phyloP scores from a whole-genome alignment of 2,329 filamentous ascomycete genomes.

The Passalora sequoiae region DNA sequence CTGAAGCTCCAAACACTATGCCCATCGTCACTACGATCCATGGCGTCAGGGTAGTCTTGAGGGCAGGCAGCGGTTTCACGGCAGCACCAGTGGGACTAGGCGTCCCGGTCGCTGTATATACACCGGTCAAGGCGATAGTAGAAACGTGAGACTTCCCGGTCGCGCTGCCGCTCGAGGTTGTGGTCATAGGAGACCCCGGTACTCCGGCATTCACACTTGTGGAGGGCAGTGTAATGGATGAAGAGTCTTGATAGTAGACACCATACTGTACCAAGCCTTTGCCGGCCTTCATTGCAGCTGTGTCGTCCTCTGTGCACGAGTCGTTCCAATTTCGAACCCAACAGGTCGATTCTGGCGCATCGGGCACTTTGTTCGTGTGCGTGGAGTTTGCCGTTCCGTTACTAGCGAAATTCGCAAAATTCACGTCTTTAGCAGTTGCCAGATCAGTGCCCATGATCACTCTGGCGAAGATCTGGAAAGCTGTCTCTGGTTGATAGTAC shows the following conservation, averaged over 20 bases:
- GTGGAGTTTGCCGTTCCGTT: slow-evolving; percentile 55
- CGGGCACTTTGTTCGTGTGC: slow-evolving; percentile 47
- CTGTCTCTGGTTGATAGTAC: slow-evolving; percentile 50
- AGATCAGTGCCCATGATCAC: slow-evolving; percentile 48
- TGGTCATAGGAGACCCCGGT: slow-evolving; percentile 30
- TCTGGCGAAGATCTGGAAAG: slow-evolving; percentile 51
- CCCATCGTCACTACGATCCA: neutral
- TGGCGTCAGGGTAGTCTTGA: neutral
- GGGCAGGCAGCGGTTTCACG: slow-evolving; percentile 1
- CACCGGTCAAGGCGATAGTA: slow-evolving; percentile 30
- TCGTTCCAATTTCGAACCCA: slow-evolving; percentile 51
- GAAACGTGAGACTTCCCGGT: slow-evolving; percentile 9
- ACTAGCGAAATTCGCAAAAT: slow-evolving; percentile 41
- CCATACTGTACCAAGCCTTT: slow-evolving; percentile 58
- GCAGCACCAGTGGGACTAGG: slow-evolving; percentile 25
- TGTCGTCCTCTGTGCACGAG: slow-evolving; percentile 52
- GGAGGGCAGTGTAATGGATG: slow-evolving; percentile 36
- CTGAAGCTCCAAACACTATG: slow-evolving; percentile 1
- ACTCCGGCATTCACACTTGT: slow-evolving; percentile 30
- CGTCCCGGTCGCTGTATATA: slow-evolving; percentile 37
- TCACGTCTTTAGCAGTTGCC: slow-evolving; percentile 46
- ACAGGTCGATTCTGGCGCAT: slow-evolving; percentile 49
- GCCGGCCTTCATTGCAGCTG: slow-evolving; percentile 44
- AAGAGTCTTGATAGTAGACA: slow-evolving; percentile 45
- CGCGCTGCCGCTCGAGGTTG: slow-evolving; percentile 11